Evolutionary conservation across 495 filamentous ascomycete species (phyloP).

Genomic region (Tuber umbilicatum): DNA sequence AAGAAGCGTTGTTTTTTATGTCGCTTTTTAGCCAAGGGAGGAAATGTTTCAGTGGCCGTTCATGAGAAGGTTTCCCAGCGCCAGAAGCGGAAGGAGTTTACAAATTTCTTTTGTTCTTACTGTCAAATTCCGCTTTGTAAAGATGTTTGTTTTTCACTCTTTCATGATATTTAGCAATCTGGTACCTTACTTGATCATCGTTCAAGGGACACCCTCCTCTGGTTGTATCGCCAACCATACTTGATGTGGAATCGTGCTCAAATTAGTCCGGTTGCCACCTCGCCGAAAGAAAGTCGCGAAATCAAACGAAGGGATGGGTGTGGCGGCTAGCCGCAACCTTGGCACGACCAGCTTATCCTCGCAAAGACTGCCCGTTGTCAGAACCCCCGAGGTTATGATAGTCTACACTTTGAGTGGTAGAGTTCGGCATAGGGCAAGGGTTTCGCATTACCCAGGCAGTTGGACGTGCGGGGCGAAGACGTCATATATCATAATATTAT

Average conservation of each 20-base stretch:
- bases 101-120: not conserved
- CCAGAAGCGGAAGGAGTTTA: not conserved
- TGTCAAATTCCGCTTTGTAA: not conserved
- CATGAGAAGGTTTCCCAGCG: not conserved
- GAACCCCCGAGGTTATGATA: not conserved
- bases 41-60: not conserved
- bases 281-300: not conserved
- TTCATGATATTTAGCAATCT: not conserved
- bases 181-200: too few relatives aligned
- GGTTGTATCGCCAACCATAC: too few relatives aligned
- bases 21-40: not conserved
- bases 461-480: not conserved
- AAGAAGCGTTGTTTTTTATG: not conserved
- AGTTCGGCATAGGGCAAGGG: not conserved
- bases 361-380: not conserved
- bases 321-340: too few relatives aligned
- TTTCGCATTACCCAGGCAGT: not conserved
- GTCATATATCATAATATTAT: not conserved
- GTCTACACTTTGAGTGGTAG: not conserved
- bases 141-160: not conserved
- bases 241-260: too few relatives aligned
- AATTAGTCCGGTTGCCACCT: too few relatives aligned
- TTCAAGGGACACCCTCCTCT: too few relatives aligned
- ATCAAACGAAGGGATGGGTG: not conserved
- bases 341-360: too few relatives aligned